Base-by-base conservation (phyloP, 2,329 filamentous ascomycete species). In the Penicillium fuscoglaucum region DNA sequence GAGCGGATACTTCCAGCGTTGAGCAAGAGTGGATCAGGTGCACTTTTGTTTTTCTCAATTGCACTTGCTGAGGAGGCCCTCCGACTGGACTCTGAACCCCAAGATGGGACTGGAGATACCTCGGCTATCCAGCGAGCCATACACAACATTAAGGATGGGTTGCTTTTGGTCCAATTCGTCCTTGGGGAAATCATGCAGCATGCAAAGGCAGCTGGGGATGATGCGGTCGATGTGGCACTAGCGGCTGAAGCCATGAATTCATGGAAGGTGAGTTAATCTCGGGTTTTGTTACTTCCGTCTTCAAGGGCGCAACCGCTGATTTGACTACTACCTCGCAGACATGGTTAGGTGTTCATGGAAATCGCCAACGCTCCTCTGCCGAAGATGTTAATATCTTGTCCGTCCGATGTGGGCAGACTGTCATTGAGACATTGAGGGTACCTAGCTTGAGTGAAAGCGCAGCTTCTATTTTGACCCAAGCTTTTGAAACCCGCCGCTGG, bases 11-110 rank as follows among this genome's bases (percentile, higher is more conserved):
- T 79, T 17, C 76, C 77, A 35, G 69, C 70, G 1, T 63, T 79
- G 51, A 70, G 68, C 31, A 71, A 76, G 47, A 62, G 68, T 15
- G 71, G 76, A 45, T 65, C 74, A 15, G 64, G 69, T 37, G 71
- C 74, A 9, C 55, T 78, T 13, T 60, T 77, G 7, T 73, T 73
- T 52, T 78, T 78, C 44, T 76, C 74, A 19, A 72, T 73, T 29
- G 74, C 72, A 8, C 62, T 79, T 15, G 76, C 74, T 4, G 77
- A 79, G 61, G 77, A 77, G 51, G 70, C 72, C n/a, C 46, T 61
- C 13, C 54, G 65, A n/a, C 46, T 66, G 1, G 65, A 67, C 8
- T 52, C 57, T 5, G 62, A 66, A 26, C 59, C 65, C 26, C 58
- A 64, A 6, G 60, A 61, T n/a, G 44, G 60, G 12, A 39, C 53